Evolutionary conservation across 1,284 basidiomycete genomes (phyloP), one percentile per base, ranked within the genome.

Genomic region (Ceratorhiza oryzae-sativae): DNA sequence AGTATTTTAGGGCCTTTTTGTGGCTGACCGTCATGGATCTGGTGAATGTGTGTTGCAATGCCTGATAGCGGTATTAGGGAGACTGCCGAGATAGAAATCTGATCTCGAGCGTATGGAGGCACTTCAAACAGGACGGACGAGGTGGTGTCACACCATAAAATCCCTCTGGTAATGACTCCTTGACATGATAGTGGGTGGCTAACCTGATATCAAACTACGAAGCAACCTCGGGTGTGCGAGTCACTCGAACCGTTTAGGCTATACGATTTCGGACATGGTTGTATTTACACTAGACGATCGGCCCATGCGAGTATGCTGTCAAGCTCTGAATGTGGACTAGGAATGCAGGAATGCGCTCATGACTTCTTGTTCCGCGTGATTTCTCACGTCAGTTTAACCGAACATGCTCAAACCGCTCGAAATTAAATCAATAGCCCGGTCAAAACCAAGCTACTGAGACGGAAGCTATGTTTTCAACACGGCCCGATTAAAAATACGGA

Each of bases 401-500:
- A 65, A 48, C n/a, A 55, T 12, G 36, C 48, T 67, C 30, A 55
- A 55, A 51, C n/a, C 56, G 8, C 23, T 20, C 32, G 39, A 55
- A 65, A 67, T 67, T 67, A 45, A 23, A 10, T 3, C n/a, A 23
- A 65, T 49, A 34, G 32, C 5, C 63, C 15, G 34, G 20, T 49
- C 45, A 67, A 53, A 55, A 51, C 27, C 41, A 41, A 23, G n/a
- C 36, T 42, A 41, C 41, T 55, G 46, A 36, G 34, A 53, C 62
- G n/a, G 5, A 15, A 18, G 23, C 4, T 39, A 46, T 18, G 53
- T 49, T 70, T 68, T 67, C 49, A 67, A 39, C 51, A 67, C 49
- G 23, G 32, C 15, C 48, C 39, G 32, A 13, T 55, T 18, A 55
- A 56, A n/a, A 56, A 45, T 55, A 58, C 15, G 15, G 53, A 56